Evolutionary conservation across 2,329 filamentous ascomycete genomes (phyloP).

Genomic region (Stachybotrys echinatus): DNA sequence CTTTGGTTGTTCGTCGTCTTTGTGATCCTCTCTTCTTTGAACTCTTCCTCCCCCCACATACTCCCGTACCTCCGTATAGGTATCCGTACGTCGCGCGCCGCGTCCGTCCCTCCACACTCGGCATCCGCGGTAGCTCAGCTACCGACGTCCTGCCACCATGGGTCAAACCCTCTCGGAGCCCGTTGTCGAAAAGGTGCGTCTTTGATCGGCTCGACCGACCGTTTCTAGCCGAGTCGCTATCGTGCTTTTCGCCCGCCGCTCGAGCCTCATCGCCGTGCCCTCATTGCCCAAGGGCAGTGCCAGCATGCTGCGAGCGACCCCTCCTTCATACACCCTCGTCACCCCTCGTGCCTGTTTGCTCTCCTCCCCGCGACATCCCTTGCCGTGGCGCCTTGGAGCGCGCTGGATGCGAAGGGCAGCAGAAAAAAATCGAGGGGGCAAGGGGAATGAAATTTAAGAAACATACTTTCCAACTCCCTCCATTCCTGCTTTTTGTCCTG

Average conservation of each 20-base stretch:
- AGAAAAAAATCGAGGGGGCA: not conserved
- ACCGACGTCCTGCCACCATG: conserved; percentile 51
- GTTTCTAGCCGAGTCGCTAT: not conserved
- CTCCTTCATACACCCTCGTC: not conserved
- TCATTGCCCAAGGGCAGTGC: not conserved
- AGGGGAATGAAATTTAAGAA: not conserved
- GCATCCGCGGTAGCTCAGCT: conserved; percentile 18
- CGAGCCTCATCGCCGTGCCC: not conserved
- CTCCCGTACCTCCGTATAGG: not conserved
- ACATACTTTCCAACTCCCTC: not conserved
- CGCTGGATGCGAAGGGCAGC: not conserved
- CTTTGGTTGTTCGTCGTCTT: not conserved
- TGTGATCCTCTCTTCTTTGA: conserved; percentile 18
- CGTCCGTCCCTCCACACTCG: not conserved
- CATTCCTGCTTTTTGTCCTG: not conserved
- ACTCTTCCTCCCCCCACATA: conserved; percentile 2
- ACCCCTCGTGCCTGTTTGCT: not conserved
- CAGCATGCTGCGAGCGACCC: not conserved
- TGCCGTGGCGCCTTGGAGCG: not conserved
- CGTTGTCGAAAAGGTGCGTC: conserved; percentile 89
- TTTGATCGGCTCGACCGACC: conserved; percentile 3
- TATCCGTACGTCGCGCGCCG: conserved; percentile 8
- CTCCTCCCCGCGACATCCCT: not conserved
- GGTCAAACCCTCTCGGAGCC: conserved; percentile 99
- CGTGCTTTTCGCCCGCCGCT: conserved; percentile 5